Evolutionary conservation across 2,329 filamentous ascomycete genomes (phyloP), one percentile per base, ranked within the genome.

Genomic region (Dactylellina cionopaga): DNA sequence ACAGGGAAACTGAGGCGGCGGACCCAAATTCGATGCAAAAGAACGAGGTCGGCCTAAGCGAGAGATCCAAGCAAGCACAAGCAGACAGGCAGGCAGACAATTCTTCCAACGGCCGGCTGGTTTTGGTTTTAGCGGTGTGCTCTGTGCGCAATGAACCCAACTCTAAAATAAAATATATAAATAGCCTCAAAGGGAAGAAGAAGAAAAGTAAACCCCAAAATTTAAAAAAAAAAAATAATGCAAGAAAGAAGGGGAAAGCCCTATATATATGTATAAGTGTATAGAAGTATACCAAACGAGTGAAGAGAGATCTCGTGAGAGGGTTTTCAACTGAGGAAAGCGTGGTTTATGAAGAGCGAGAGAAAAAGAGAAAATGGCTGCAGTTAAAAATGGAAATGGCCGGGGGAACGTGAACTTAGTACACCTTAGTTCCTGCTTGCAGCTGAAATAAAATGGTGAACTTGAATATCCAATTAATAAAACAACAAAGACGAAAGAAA

Each of bases 341-440:
- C n/a, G 33, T 31, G 47, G 49, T 62, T 70, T 58, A 71, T 63
- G 47, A 71, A 58, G 52, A n/a, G n/a, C n/a, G n/a, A n/a, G n/a
- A n/a, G n/a, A n/a, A n/a, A n/a, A n/a, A n/a, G n/a, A n/a, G n/a
- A n/a, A n/a, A n/a, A n/a, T n/a, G n/a, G 60, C n/a, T 56, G 60
- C 56, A 56, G 66, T 56, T 71, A 64, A 65, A 72, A 72, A 72
- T 72, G 68, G 68, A 72, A 72, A 65, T 72, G 68, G 68, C 68
- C 68, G 68, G 68, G 68, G 58, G n/a, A n/a, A n/a, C n/a, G n/a
- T n/a, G n/a, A 63, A 46, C 47, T 71, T 52, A 60, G 68, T 59
- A n/a, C n/a, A n/a, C n/a, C n/a, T n/a, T n/a, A n/a, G n/a, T n/a
- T n/a, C 59, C 46, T 64, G 68, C 43, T 54, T 54, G 59, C 51